Percentiles rank a stretch among this genome's conserved stretches.
Conservation (phyloP, 495 filamentous ascomycete genomes). For the Opeltia flavorubescens region DNA sequence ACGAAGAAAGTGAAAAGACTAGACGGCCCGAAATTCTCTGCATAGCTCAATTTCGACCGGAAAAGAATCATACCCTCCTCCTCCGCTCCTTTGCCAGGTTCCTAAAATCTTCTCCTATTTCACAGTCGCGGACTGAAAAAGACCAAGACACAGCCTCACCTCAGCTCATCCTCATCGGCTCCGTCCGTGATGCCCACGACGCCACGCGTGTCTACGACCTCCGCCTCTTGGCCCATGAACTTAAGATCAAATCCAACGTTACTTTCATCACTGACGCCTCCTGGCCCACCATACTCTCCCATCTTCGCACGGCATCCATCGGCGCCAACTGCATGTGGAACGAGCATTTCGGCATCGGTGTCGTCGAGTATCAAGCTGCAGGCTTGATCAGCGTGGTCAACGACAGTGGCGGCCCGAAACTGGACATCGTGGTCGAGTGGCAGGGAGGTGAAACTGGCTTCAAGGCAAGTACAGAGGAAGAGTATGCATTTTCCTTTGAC, state of each 20-base stretch:
- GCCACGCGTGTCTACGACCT: slow-evolving; percentile 83
- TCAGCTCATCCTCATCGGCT: slow-evolving; percentile 71
- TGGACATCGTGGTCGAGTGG: slow-evolving; percentile 76
- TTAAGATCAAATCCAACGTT: slow-evolving; percentile 67
- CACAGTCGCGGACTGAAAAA: not conserved
- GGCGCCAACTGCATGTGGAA: slow-evolving; percentile 99
- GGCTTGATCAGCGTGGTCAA: slow-evolving; percentile 86
- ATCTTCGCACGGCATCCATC: slow-evolving; percentile 57
- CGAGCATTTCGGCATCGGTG: slow-evolving; percentile 96
- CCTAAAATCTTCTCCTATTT: slow-evolving; percentile 17
- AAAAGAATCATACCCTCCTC: slow-evolving; percentile 86
- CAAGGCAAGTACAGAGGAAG: slow-evolving; percentile 57
- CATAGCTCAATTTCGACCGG: slow-evolving; percentile 92
- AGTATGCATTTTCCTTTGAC: slow-evolving; percentile 69
- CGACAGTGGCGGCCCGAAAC: slow-evolving; percentile 76
- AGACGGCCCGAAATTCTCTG: slow-evolving; percentile 66
- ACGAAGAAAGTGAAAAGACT: slow-evolving; percentile 43
- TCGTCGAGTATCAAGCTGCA: slow-evolving; percentile 95
- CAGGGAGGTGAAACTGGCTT: slow-evolving; percentile 71
- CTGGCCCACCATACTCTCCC: slow-evolving; percentile 71
- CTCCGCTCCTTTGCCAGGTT: slow-evolving; percentile 72
- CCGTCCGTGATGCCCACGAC: slow-evolving; percentile 69
- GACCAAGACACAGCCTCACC: slow-evolving; percentile 33
- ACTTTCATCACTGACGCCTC: slow-evolving; percentile 79
- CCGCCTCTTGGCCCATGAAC: slow-evolving; percentile 74